These are phyloP conservation scores for Scopulariopsis brevicaulis DNA, from an alignment of 2,329 filamentous ascomycete genomes.

Conservation along the genomic window DNA sequence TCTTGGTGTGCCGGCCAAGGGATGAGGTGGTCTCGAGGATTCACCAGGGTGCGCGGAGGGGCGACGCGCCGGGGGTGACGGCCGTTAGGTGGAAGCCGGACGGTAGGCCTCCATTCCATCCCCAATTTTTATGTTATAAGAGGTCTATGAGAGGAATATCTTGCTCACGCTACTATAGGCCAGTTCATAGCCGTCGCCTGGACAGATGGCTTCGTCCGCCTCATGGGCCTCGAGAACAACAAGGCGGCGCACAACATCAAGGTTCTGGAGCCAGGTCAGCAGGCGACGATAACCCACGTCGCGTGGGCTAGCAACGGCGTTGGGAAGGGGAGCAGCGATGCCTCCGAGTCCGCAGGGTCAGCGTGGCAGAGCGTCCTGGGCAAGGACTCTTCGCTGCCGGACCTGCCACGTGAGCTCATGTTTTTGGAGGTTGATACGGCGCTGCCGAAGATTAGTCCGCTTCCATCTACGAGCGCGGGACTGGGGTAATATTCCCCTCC, in stretches of 20 bases:
- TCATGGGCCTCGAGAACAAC: constrained; percentile 69
- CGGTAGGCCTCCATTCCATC: constrained; percentile 34
- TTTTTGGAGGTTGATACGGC: constrained; percentile 67
- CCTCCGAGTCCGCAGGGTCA: not conserved
- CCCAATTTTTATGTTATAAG: not conserved
- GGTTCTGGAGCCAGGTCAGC: constrained; percentile 26
- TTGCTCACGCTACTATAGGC: constrained; percentile 28
- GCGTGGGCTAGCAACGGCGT: constrained; percentile 38
- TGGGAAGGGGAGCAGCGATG: constrained; percentile 13
- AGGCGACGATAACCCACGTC: constrained; percentile 35
- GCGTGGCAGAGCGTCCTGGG: constrained; percentile 8
- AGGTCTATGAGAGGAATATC: not conserved
- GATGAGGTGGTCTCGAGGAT: constrained; percentile 53
- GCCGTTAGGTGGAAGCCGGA: constrained; percentile 56
- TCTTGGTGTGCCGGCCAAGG: constrained; percentile 69
- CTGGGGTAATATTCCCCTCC: constrained; percentile 37
- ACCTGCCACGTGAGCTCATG: constrained; percentile 63
- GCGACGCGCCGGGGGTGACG: constrained; percentile 25
- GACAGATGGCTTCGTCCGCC: constrained; percentile 66
- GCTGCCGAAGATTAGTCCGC: constrained; percentile 62
- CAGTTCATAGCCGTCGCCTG: constrained; percentile 74
- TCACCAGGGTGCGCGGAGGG: constrained; percentile 29
- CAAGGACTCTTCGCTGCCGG: constrained; percentile 13
- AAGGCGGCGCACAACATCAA: constrained; percentile 67
- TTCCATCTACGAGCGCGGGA: constrained; percentile 50